These are phyloP conservation scores for Trichoderma lentiforme DNA, from an alignment of 2,329 filamentous ascomycete species.

Conservation along the genomic window DNA sequence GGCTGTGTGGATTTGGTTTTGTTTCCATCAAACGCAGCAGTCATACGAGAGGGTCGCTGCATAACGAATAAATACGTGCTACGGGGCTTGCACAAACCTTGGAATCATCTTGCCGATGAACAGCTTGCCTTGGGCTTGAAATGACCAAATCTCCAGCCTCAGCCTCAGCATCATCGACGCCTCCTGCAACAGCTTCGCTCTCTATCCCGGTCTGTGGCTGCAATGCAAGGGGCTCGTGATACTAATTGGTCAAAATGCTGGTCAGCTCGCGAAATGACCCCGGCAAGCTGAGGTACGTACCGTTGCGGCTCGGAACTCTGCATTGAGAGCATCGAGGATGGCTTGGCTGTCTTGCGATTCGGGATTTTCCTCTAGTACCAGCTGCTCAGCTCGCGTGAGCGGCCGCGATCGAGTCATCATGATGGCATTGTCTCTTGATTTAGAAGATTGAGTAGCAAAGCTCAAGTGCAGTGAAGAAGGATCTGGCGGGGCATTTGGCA, in stretches of 20 bases:
- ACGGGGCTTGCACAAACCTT: constrained; percentile 3
- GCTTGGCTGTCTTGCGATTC: constrained; percentile 46
- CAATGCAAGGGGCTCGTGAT: neutral
- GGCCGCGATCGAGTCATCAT: constrained; percentile 31
- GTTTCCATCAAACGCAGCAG: neutral
- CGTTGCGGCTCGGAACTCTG: constrained; percentile 34
- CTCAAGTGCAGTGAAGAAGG: neutral
- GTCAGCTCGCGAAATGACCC: neutral
- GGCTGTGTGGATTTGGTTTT: neutral
- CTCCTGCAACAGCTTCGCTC: neutral
- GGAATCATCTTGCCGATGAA: neutral
- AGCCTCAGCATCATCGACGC: neutral
- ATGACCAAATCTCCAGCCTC: neutral
- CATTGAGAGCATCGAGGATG: constrained; percentile 38
- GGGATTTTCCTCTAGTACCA: constrained; percentile 29
- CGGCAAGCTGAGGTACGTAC: constrained; percentile 16
- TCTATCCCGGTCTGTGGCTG: neutral
- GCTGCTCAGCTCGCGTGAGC: constrained; percentile 29
- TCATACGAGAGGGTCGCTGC: neutral
- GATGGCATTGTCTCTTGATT: constrained; percentile 19
- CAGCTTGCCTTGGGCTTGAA: neutral
- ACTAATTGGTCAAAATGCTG: constrained; percentile 7
- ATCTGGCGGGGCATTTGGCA: neutral
- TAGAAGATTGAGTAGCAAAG: neutral
- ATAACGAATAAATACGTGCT: neutral